phyloP scores from a whole-genome alignment of 306 rosid genomes.

The Lathyrus aphaca region DNA sequence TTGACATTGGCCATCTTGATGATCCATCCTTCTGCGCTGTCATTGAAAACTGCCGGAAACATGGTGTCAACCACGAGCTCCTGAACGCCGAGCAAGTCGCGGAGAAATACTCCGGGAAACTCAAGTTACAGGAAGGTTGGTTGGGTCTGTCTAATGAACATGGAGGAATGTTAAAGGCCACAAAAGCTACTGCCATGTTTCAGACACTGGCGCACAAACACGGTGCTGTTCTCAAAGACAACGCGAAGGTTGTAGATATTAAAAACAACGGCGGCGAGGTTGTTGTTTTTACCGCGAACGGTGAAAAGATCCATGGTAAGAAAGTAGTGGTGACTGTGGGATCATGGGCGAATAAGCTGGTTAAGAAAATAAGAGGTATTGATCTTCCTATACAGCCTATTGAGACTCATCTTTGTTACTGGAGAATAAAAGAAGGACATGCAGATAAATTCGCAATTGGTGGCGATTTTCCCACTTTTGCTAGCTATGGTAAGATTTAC shows the following conservation, averaged over 20 bases:
- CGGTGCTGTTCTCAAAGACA: conserved; percentile 72
- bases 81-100: conserved; percentile 50
- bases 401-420: conserved; percentile 63
- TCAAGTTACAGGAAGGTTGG: conserved; percentile 68
- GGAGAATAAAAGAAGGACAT: conserved; percentile 74
- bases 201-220: conserved; percentile 63
- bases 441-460: conserved; percentile 49
- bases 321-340: conserved; percentile 87
- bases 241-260: conserved; percentile 54
- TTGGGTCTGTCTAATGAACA: conserved; percentile 52
- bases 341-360: conserved; percentile 69
- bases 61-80: conserved; percentile 37
- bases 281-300: conserved; percentile 46
- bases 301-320: conserved; percentile 54
- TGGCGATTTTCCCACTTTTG: conserved; percentile 72
- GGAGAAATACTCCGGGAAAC: conserved; percentile 49
- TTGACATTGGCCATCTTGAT: conserved; percentile 58
- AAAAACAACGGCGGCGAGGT: conserved; percentile 42
- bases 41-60: conserved; percentile 48
- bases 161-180: conserved; percentile 82
- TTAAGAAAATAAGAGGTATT: conserved; percentile 59
- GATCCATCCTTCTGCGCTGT: conserved; percentile 40
- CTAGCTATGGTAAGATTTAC: conserved; percentile 44
- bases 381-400: conserved; percentile 69
- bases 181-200: conserved; percentile 83